Evolutionary conservation across 1,139 yeast species (phyloP), one percentile per base, ranked within the genome.

Genomic region (Yamadazyma sp.): DNA sequence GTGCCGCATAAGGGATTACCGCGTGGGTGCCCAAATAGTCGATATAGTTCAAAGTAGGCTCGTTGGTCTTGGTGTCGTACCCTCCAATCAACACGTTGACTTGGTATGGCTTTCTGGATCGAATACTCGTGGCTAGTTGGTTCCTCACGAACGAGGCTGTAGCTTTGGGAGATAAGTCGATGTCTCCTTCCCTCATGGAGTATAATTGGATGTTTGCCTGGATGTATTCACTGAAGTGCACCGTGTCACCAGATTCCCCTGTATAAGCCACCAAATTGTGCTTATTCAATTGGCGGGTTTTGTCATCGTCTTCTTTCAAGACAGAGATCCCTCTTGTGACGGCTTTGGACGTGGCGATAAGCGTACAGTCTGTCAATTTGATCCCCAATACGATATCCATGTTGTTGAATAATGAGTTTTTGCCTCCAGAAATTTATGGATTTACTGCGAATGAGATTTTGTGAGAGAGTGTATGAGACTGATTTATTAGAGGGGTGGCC

Each of bases 191-290:
- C 55, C 98, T 78, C 76, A 89, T 88, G 40, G 88, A 81, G 59
- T 87, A 84, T 47, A 92, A 75, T 62, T 87, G 95, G 51, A 89
- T 80, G 59, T 94, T 92, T 37, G 97, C 98, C 61, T 87, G 95
- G 47, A 89, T 79, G 58, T 83, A 87, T 59, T 92, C 98, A 32
- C 96, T 95, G 66, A 92, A 91, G 61, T 92, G 95, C n/a, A 87
- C 91, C 3, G 98, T 87, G 60, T 92, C 99, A 44, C 98, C 98
- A 4, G 97, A 77, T 61, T 92, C 98, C 41, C 99, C 99, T 4
- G 96, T 84, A 66, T 70, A 91, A 37, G 97, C 96, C 69, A 92
- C 75, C 52, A 91, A 72, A 44, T 87, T 79, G 58, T 86, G 94
- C 36, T 81, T 76, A 53, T 87, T 87, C 51, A 92, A 73, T 35